phyloP scores from a whole-genome alignment of 2,329 filamentous ascomycete genomes.

The Sporothrix luriei region DNA sequence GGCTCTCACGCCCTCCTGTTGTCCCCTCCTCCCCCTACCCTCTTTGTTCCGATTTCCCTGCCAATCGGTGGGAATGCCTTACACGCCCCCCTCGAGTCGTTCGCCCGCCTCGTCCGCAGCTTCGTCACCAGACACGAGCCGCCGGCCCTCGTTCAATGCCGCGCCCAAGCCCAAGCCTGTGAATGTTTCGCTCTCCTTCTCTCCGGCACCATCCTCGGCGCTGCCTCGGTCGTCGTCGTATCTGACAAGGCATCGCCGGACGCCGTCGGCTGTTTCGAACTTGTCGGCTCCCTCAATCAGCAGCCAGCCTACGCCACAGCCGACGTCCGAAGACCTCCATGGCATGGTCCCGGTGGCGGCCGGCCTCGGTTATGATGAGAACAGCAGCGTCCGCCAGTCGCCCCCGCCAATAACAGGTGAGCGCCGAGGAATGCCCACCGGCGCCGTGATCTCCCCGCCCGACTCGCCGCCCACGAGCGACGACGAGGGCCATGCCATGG shows the following conservation, averaged over 20 bases:
- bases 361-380: slow-evolving; percentile 37
- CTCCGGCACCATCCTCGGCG: slow-evolving; percentile 50
- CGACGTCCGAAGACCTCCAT: slow-evolving; percentile 55
- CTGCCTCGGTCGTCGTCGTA: slow-evolving; percentile 68
- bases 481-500: slow-evolving; percentile 57
- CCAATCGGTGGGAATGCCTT: slow-evolving; percentile 69
- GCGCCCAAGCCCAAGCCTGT: slow-evolving; percentile 39
- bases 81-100: slow-evolving; percentile 75
- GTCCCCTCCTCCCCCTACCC: slow-evolving; percentile 6
- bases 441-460: slow-evolving; percentile 86
- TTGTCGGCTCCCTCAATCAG: slow-evolving; percentile 38
- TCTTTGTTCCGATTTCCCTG: slow-evolving; percentile 28
- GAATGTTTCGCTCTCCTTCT: slow-evolving; percentile 30
- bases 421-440: slow-evolving; percentile 69
- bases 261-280: slow-evolving; percentile 50
- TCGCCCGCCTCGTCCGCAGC: slow-evolving; percentile 63
- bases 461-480: slow-evolving; percentile 81
- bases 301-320: slow-evolving; percentile 51
- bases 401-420: slow-evolving; percentile 77
- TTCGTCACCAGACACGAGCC: slow-evolving; percentile 59
- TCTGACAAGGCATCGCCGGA: slow-evolving; percentile 64
- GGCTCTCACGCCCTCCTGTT: slow-evolving; percentile 14
- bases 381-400: slow-evolving; percentile 71
- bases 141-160: slow-evolving; percentile 60
- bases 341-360: slow-evolving; percentile 43